A percentile compares a stretch with the other conserved stretches of the same genome.
phyloP scores from a whole-genome alignment of 2,329 filamentous ascomycete species.

The Botrytis aclada region DNA sequence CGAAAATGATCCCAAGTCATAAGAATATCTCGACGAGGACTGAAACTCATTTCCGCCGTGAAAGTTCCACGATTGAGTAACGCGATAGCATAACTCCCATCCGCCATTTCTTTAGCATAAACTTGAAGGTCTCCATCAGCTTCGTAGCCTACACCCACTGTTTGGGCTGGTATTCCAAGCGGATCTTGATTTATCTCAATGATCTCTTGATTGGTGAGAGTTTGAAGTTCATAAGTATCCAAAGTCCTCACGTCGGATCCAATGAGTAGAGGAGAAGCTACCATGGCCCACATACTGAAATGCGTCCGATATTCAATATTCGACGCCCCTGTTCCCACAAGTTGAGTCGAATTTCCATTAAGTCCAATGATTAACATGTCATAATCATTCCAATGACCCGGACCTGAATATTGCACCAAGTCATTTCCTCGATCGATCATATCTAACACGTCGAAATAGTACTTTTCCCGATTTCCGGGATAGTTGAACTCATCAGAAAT shows the following conservation, averaged over 20 bases:
- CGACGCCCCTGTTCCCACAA: slow-evolving; percentile 40
- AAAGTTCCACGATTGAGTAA: slow-evolving; percentile 25
- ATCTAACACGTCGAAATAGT: slow-evolving; percentile 34
- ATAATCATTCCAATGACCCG: slow-evolving; percentile 49
- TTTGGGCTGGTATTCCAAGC: slow-evolving; percentile 31
- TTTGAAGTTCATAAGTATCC: slow-evolving; percentile 22
- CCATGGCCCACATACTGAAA: slow-evolving; percentile 32
- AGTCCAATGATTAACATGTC: slow-evolving; percentile 34
- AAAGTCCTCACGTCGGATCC: slow-evolving; percentile 28
- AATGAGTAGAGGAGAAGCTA: slow-evolving; percentile 30
- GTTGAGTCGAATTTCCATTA: slow-evolving; percentile 35
- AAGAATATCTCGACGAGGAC: slow-evolving; percentile 24
- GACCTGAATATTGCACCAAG: slow-evolving; percentile 43
- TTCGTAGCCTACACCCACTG: slow-evolving; percentile 19
- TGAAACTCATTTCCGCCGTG: slow-evolving; percentile 28
- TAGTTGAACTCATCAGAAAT: slow-evolving; percentile 39
- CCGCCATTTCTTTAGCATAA: slow-evolving; percentile 27
- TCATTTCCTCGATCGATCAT: slow-evolving; percentile 52
- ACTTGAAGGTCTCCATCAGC: slow-evolving; percentile 21
- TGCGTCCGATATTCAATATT: slow-evolving; percentile 36
- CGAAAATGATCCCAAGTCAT: slow-evolving; percentile 25
- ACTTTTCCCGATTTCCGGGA: slow-evolving; percentile 28
- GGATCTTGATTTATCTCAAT: slow-evolving; percentile 40
- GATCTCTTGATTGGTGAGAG: slow-evolving; percentile 36
- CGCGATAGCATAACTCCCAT: slow-evolving; percentile 28